Conservation (phyloP, 192 early-diverging fungal genomes). For the Linnemannia hyalina region DNA sequence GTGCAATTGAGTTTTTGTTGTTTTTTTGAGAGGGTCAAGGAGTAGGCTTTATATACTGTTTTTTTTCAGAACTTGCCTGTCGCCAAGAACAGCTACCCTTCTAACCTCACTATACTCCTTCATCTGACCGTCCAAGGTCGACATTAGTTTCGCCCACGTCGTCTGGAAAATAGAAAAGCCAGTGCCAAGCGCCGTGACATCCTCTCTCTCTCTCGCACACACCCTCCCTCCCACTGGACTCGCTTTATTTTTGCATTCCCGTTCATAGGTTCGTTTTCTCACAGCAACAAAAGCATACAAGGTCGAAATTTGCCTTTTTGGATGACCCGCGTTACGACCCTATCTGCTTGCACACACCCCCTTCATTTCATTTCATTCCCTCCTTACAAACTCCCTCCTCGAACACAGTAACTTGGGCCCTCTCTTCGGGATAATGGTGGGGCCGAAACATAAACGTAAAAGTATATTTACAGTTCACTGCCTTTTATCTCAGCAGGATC, state of each 20-base stretch:
- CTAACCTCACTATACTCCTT: too few relatives aligned
- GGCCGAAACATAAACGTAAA: not conserved
- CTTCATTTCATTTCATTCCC: too few relatives aligned
- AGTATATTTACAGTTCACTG: too few relatives aligned
- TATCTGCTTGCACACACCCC: too few relatives aligned
- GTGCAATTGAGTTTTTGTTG: slow-evolving; percentile 2
- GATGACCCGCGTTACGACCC: not conserved
- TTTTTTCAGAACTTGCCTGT: not conserved
- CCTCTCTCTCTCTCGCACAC: too few relatives aligned
- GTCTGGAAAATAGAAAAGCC: too few relatives aligned
- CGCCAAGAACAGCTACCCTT: not conserved
- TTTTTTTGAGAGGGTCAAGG: not conserved
- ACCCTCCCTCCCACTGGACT: not conserved
- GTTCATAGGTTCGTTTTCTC: not conserved
- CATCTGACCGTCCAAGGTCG: too few relatives aligned
- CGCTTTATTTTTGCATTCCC: not conserved
- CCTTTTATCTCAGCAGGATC: too few relatives aligned
- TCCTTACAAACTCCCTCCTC: not conserved
- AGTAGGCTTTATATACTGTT: not conserved
- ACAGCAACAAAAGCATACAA: not conserved
- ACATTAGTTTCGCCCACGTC: too few relatives aligned
- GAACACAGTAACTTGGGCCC: not conserved
- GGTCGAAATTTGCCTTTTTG: not conserved
- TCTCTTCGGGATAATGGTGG: not conserved
- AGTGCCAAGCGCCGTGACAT: too few relatives aligned